Evolutionary conservation across 1,284 basidiomycete species (phyloP).

Genomic region (Malassezia dermatis): DNA sequence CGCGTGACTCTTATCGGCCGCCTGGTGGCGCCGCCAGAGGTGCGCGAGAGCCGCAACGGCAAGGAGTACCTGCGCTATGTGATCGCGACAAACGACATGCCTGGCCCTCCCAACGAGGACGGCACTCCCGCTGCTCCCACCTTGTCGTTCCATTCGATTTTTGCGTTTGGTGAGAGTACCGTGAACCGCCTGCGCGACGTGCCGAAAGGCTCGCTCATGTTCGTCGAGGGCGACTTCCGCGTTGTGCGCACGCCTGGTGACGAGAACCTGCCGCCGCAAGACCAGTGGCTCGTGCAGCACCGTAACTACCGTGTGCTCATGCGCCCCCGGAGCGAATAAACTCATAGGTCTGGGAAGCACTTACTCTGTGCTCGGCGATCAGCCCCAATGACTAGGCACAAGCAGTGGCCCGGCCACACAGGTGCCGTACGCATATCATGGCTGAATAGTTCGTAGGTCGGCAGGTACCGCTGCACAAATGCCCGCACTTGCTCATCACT

Average conservation of each 20-base stretch:
- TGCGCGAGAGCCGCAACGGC: constrained; percentile 36
- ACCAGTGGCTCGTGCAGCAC: constrained; percentile 25
- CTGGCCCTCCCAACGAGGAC: constrained; percentile 33
- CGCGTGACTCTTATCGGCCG: constrained; percentile 44
- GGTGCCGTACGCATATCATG: not conserved
- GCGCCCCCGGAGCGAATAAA: constrained; percentile 8
- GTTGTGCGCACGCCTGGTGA: constrained; percentile 18
- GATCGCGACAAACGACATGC: constrained; percentile 39
- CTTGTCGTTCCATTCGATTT: constrained; percentile 27
- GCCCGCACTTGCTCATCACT: constrained; percentile 63
- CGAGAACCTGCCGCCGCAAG: constrained; percentile 4
- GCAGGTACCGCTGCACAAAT: constrained; percentile 50
- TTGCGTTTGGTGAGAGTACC: constrained; percentile 29
- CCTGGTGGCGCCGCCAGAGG: constrained; percentile 38
- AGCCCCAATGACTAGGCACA: not conserved
- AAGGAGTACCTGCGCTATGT: constrained; percentile 46
- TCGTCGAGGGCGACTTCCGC: constrained; percentile 32
- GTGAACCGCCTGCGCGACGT: constrained; percentile 23
- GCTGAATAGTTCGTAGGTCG: constrained; percentile 24
- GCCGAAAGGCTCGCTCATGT: constrained; percentile 26
- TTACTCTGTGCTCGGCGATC: not conserved
- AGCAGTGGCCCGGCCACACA: not conserved
- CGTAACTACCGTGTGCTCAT: constrained; percentile 19
- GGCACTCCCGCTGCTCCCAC: constrained; percentile 19
- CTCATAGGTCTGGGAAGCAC: not conserved